Percentiles rank a stretch among this genome's conserved stretches.
These are phyloP conservation scores for Chernovozyma sophiae-reginae DNA, from an alignment of 1,139 yeast genomes.

Conservation along the genomic window DNA sequence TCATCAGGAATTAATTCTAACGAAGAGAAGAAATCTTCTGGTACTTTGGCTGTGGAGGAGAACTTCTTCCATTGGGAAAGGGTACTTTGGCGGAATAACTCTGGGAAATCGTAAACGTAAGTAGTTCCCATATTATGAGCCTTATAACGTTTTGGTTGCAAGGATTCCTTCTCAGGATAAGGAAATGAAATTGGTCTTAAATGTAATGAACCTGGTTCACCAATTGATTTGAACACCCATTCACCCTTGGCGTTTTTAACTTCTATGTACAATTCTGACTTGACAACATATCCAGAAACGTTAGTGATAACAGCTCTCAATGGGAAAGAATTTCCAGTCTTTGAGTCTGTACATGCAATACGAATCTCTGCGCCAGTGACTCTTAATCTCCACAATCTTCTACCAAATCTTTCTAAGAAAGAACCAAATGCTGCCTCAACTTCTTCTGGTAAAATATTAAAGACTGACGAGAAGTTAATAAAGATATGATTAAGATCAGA, in stretches of 20 bases:
- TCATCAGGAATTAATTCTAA: conserved; percentile 81
- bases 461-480: conserved; percentile 92
- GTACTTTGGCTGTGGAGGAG: conserved; percentile 52
- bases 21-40: conserved; percentile 74
- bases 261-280: conserved; percentile 91
- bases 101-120: conserved; percentile 97
- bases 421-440: conserved; percentile 98
- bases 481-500: conserved; percentile 95
- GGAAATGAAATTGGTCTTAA: conserved; percentile 93
- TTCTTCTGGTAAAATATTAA: conserved; percentile 90
- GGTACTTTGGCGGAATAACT: conserved; percentile 91
- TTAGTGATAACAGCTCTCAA: conserved; percentile 93
- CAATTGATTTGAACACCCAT: conserved; percentile 95
- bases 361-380: conserved; percentile 97
- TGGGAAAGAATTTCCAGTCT: conserved; percentile 87
- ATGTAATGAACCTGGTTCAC: conserved; percentile 95
- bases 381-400: conserved; percentile 94
- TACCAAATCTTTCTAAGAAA: conserved; percentile 94
- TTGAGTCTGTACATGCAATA: conserved; percentile 88
- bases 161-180: conserved; percentile 94
- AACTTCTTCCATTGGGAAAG: conserved; percentile 77
- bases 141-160: conserved; percentile 97
- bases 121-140: conserved; percentile 99
- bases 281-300: conserved; percentile 95
- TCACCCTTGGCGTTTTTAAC: conserved; percentile 88